Conservation (phyloP, 2,329 filamentous ascomycete genomes). For the Dactylellina drechsleri region DNA sequence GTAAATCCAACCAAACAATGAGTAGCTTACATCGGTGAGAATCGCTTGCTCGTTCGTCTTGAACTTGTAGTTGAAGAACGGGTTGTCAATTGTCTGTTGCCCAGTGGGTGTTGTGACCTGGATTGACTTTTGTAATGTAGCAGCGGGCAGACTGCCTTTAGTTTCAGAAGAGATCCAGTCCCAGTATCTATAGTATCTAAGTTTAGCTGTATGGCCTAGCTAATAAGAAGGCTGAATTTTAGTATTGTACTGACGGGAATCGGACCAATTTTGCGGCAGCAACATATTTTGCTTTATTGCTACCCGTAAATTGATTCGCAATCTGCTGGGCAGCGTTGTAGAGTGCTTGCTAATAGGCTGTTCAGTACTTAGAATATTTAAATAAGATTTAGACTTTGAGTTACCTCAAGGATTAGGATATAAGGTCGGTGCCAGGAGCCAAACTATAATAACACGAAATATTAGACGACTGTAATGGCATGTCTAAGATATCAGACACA, state of each 20-base stretch:
- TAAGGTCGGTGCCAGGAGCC: too few species aligned
- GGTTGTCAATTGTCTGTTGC: conserved; percentile 20
- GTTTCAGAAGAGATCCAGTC: conserved; percentile 54
- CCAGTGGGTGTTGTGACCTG: conserved; percentile 40
- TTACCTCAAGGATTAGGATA: too few species aligned
- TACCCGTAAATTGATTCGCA: conserved; percentile 44
- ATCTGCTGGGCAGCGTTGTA: conserved; percentile 34
- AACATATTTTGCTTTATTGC: conserved; percentile 46
- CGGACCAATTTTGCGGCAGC: conserved; percentile 55
- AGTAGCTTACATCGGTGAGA: neutral
- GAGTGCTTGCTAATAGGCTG: too few species aligned
- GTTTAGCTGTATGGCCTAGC: conserved; percentile 2
- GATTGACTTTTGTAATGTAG: conserved; percentile 30
- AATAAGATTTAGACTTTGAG: too few species aligned
- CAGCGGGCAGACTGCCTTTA: conserved; percentile 42
- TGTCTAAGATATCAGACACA: too few species aligned
- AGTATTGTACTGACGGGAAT: conserved; percentile 55
- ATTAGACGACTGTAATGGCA: too few species aligned
- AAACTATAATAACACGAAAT: too few species aligned
- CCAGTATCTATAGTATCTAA: conserved; percentile 54
- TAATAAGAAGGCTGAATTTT: neutral
- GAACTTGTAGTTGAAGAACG: conserved; percentile 9
- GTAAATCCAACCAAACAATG: neutral
- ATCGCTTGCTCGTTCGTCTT: neutral
- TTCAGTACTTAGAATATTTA: too few species aligned